A percentile compares a stretch with the other conserved stretches of the same genome.
Conservation (phyloP, 2,329 filamentous ascomycete genomes). For the Penicillium sclerotigenum region DNA sequence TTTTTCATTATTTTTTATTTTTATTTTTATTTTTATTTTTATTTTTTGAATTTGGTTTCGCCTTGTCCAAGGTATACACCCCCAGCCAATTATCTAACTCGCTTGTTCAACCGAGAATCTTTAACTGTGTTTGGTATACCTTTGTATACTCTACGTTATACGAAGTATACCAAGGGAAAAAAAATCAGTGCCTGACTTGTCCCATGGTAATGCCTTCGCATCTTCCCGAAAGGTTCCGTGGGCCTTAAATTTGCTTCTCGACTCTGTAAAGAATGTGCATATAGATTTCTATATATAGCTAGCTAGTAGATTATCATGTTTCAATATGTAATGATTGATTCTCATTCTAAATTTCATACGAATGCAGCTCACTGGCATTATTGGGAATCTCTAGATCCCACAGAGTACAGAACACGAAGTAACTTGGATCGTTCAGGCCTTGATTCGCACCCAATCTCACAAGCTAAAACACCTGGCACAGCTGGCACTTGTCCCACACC, state of each 20-base stretch:
- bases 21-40: background rate
- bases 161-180: background rate
- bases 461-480: background rate
- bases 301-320: background rate
- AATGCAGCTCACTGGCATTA: background rate
- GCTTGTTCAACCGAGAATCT: background rate
- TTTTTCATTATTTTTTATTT: background rate
- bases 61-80: background rate
- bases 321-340: background rate
- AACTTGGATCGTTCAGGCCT: background rate
- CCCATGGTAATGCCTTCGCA: background rate
- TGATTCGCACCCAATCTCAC: background rate
- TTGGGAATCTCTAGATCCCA: background rate
- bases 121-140: background rate
- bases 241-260: slow-evolving; percentile 4
- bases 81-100: background rate
- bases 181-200: background rate
- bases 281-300: slow-evolving; percentile 1
- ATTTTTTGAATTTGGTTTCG: background rate
- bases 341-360: background rate
- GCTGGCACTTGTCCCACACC: slow-evolving; percentile 11
- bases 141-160: background rate
- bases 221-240: slow-evolving; percentile 7
- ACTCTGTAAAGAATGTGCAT: slow-evolving; percentile 3
- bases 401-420: background rate